phyloP scores from a whole-genome alignment of 352 stramenopile genomes.

The Aphanomyces invadans region DNA sequence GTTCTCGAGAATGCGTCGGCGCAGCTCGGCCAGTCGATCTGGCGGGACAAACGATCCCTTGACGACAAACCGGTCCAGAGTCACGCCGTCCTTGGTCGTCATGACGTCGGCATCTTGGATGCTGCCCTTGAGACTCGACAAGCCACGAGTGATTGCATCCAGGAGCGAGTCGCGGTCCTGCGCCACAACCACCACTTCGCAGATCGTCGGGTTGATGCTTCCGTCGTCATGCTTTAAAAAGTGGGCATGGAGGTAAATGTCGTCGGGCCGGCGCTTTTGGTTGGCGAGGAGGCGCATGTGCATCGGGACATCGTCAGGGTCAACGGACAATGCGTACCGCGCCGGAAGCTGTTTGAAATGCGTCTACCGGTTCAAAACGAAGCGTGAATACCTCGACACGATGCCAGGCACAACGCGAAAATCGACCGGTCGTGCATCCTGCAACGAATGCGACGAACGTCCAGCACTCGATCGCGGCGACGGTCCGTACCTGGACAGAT shows the following conservation, averaged over 20 bases:
- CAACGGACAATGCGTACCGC: slow-evolving; percentile 75
- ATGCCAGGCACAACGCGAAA: no score
- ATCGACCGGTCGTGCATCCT: no score
- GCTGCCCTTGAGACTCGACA: slow-evolving; percentile 79
- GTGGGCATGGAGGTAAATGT: slow-evolving; percentile 75
- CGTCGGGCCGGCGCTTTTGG: slow-evolving; percentile 69
- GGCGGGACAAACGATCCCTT: slow-evolving; percentile 74
- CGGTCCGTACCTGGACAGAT: slow-evolving; percentile 59
- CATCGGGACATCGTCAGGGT: slow-evolving; percentile 80
- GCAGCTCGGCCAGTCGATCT: slow-evolving; percentile 62
- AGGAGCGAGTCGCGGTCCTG: slow-evolving; percentile 68
- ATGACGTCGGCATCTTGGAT: slow-evolving; percentile 83
- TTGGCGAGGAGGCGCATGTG: slow-evolving; percentile 79
- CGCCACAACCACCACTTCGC: slow-evolving; percentile 76
- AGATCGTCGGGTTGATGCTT: slow-evolving; percentile 67
- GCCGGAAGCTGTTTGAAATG: slow-evolving; percentile 75
- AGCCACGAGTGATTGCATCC: slow-evolving; percentile 62
- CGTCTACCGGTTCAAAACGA: no score
- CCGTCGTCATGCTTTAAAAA: slow-evolving; percentile 82
- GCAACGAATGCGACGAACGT: no score
- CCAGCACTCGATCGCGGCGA: no score
- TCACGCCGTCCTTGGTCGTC: slow-evolving; percentile 70
- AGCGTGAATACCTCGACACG: no score
- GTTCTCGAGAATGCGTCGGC: slow-evolving; percentile 66
- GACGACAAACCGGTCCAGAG: slow-evolving; percentile 75